Evolutionary conservation across 805 yeast species (phyloP).

Genomic region (Candida ulmi): DNA sequence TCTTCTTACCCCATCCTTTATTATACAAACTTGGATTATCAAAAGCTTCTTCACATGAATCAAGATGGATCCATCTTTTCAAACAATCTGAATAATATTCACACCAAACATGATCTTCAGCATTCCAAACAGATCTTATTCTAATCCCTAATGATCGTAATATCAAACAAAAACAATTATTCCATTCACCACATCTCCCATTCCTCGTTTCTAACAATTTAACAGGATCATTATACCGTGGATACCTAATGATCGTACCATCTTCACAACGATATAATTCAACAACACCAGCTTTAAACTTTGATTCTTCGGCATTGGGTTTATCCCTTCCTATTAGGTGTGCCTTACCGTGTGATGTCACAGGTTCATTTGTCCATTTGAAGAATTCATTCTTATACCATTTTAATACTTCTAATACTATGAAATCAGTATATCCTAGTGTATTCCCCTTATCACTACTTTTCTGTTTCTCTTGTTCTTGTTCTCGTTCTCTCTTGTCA

Average conservation of each 20-base stretch:
- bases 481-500: constrained; percentile 38
- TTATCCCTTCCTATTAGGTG: constrained; percentile 30
- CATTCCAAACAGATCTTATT: constrained; percentile 76
- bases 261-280: constrained; percentile 71
- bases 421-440: constrained; percentile 47
- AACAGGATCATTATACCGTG: constrained; percentile 68
- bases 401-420: constrained; percentile 50
- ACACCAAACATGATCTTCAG: constrained; percentile 96
- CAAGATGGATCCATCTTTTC: constrained; percentile 81
- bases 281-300: constrained; percentile 46
- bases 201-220: constrained; percentile 52
- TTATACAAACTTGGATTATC: constrained; percentile 77
- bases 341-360: constrained; percentile 40
- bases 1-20: constrained; percentile 87
- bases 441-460: constrained; percentile 16
- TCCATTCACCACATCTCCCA: constrained; percentile 97
- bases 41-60: constrained; percentile 80
- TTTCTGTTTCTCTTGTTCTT: too few species aligned
- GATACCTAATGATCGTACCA: constrained; percentile 46
- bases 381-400: constrained; percentile 82
- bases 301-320: constrained; percentile 41
- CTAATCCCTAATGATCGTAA: constrained; percentile 60
- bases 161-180: constrained; percentile 70
- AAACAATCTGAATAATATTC: constrained; percentile 65
- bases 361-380: constrained; percentile 73